Conservation (phyloP, 306 rosid species). For the Trichosanthes cucumerina region DNA sequence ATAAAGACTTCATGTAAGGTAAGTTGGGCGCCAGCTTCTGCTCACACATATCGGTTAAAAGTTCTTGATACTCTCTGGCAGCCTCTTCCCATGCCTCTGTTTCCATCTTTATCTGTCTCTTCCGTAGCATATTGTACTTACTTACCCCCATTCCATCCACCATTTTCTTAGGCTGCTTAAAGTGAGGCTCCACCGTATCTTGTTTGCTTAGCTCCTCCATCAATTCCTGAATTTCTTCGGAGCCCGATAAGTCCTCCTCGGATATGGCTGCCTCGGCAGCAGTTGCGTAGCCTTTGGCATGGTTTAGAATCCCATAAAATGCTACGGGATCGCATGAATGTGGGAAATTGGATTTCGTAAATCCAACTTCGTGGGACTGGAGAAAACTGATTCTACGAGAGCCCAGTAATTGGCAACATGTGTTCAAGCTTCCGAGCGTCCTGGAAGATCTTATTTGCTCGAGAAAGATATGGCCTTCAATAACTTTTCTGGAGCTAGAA, state of each 20-base stretch:
- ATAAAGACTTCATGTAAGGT: conserved; percentile 78
- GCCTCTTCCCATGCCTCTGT: conserved; percentile 96
- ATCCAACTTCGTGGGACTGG: conserved; percentile 10
- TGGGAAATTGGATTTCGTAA: conserved; percentile 24
- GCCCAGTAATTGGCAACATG: conserved; percentile 5
- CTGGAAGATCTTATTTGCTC: conserved; percentile 15
- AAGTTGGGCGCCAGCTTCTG: conserved; percentile 87
- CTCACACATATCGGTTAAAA: conserved; percentile 68
- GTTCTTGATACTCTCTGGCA: conserved; percentile 72
- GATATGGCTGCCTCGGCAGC: conserved; percentile 65
- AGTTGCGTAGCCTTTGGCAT: conserved; percentile 33
- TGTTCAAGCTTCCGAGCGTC: conserved; percentile 5
- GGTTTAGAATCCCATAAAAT: conserved; percentile 15
- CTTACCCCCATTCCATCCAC: conserved; percentile 25
- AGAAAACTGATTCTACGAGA: conserved; percentile 11
- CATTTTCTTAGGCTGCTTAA: conserved; percentile 28
- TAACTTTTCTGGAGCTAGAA: conserved; percentile 15
- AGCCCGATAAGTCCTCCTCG: conserved; percentile 55
- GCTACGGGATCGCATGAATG: conserved; percentile 14
- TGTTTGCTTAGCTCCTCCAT: conserved; percentile 27
- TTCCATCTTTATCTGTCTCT: conserved; percentile 68
- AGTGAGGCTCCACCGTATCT: conserved; percentile 16
- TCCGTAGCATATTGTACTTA: conserved; percentile 37
- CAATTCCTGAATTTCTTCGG: conserved; percentile 48
- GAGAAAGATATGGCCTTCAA: conserved; percentile 12